Conservation (phyloP, 2,329 filamentous ascomycete species). For the Colletotrichum endophyticum region DNA sequence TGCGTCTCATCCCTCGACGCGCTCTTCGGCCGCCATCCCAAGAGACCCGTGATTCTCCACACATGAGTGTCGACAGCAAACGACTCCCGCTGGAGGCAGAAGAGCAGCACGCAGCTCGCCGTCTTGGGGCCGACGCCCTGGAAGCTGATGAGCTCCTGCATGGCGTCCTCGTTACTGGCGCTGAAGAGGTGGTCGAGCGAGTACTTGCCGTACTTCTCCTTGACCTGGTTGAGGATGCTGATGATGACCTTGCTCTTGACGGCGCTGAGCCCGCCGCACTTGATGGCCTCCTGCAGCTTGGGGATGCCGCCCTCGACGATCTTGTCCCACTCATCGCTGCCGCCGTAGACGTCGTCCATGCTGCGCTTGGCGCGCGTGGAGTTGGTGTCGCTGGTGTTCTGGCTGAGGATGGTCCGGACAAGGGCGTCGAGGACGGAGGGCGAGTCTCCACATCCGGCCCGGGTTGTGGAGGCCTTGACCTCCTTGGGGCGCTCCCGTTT, state of each 20-base stretch:
- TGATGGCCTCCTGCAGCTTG: conserved; percentile 64
- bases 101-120: conserved; percentile 56
- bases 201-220: conserved; percentile 45
- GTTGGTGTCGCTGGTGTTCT: conserved; percentile 57
- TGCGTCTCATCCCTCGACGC: conserved; percentile 51
- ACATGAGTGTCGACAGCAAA: conserved; percentile 62
- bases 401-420: conserved; percentile 56
- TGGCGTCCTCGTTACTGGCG: conserved; percentile 48
- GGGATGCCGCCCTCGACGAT: conserved; percentile 43
- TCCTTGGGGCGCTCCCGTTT: conserved; percentile 63
- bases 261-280: conserved; percentile 71
- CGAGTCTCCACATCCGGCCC: conserved; percentile 65
- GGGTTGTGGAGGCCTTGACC: conserved; percentile 65
- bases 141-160: conserved; percentile 55
- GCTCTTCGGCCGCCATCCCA: conserved; percentile 51
- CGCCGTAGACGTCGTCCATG: conserved; percentile 50
- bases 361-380: conserved; percentile 64
- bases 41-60: conserved; percentile 50
- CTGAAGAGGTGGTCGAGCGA: conserved; percentile 55
- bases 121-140: conserved; percentile 60
- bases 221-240: conserved; percentile 68
- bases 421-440: conserved; percentile 57
- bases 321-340: conserved; percentile 46
- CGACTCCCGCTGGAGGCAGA: conserved; percentile 50
- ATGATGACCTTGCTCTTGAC: conserved; percentile 79